Percentiles rank a stretch among this genome's conserved stretches.
These are phyloP conservation scores for Letharia columbiana DNA, from an alignment of 495 filamentous ascomycete species.

Conservation along the genomic window DNA sequence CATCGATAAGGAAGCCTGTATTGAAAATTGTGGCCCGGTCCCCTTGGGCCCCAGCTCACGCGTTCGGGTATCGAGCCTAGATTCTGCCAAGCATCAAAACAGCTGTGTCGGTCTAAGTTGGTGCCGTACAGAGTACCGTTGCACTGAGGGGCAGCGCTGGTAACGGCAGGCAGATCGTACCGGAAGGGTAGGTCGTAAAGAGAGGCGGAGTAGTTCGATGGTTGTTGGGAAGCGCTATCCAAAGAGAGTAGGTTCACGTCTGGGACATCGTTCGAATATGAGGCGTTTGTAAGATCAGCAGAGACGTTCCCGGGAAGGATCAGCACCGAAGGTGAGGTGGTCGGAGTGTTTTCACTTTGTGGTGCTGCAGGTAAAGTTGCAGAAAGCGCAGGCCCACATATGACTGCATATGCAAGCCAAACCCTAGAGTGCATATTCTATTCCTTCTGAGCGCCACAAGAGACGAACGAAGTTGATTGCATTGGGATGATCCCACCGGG, in stretches of 20 bases:
- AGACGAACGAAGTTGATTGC: not conserved
- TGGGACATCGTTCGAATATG: not conserved
- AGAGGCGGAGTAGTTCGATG: not conserved
- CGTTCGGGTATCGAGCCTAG: not conserved
- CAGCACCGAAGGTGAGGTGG: not conserved
- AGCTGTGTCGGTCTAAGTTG: not conserved
- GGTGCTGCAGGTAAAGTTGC: not conserved
- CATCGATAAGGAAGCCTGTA: slow-evolving; percentile 2
- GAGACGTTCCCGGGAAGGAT: not conserved
- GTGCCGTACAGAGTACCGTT: not conserved
- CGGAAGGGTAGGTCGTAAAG: not conserved
- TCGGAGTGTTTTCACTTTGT: not conserved
- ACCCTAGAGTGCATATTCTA: not conserved
- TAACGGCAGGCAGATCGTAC: not conserved
- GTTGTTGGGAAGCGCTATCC: too few relatives aligned
- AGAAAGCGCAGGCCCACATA: not conserved
- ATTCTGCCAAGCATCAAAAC: slow-evolving; percentile 4
- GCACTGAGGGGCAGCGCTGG: not conserved
- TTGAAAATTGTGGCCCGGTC: too few relatives aligned
- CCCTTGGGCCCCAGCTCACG: not conserved
- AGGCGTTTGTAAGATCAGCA: not conserved
- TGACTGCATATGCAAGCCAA: not conserved
- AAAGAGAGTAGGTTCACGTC: not conserved
- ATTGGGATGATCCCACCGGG: too few relatives aligned
- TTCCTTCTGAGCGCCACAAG: not conserved